Percentiles rank a stretch among this genome's conserved stretches.
phyloP scores from a whole-genome alignment of 2,329 filamentous ascomycete species.

The Colletotrichum melonis region DNA sequence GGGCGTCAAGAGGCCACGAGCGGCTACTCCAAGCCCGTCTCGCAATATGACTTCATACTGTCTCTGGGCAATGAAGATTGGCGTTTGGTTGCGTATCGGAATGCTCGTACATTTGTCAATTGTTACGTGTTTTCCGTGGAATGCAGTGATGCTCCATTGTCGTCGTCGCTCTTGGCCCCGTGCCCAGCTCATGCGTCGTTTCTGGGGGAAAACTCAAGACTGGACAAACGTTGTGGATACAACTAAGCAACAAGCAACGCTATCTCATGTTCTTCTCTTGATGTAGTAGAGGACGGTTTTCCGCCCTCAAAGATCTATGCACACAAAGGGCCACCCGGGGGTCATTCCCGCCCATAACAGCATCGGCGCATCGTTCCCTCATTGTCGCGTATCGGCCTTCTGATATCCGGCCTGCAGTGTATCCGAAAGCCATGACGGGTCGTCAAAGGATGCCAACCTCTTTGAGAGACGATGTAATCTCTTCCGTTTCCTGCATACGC shows the following conservation, averaged over 20 bases:
- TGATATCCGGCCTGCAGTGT: constrained; percentile 1
- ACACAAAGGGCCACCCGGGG: constrained; percentile 45
- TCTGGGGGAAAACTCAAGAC: not conserved
- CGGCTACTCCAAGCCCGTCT: constrained; percentile 28
- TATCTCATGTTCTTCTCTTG: constrained; percentile 47
- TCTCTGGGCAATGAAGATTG: constrained; percentile 30
- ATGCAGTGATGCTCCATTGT: constrained; percentile 15
- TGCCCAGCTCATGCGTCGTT: constrained; percentile 7
- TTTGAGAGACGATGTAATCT: constrained; percentile 51
- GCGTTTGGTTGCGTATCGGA: not conserved
- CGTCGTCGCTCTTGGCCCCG: constrained; percentile 10
- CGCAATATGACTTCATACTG: constrained; percentile 20
- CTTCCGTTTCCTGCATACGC: constrained; percentile 46
- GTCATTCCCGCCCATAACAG: constrained; percentile 17
- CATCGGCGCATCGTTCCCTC: constrained; percentile 13
- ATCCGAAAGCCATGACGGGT: constrained; percentile 19
- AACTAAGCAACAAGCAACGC: constrained; percentile 5
- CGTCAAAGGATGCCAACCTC: constrained; percentile 55
- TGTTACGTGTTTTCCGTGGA: constrained; percentile 12
- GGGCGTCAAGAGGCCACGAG: constrained; percentile 51
- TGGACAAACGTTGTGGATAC: constrained; percentile 8
- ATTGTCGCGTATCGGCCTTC: constrained; percentile 8
- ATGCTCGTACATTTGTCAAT: constrained; percentile 25
- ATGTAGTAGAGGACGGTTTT: constrained; percentile 55
- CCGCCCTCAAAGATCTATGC: constrained; percentile 58